phyloP scores from a whole-genome alignment of 2,329 filamentous ascomycete genomes.

The Colletotrichum euphorbiae region DNA sequence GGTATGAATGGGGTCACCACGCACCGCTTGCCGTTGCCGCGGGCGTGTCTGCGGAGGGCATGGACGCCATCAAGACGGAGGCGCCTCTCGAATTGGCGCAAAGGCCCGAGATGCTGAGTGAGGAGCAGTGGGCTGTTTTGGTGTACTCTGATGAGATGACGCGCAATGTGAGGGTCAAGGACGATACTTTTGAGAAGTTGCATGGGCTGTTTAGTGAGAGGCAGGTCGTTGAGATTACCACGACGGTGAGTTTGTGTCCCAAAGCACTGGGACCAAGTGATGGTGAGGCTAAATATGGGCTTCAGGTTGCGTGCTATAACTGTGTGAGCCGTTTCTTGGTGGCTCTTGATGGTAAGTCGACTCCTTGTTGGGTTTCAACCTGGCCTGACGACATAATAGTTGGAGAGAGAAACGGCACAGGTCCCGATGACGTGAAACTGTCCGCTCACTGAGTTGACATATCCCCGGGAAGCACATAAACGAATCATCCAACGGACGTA shows the following conservation, averaged over 20 bases:
- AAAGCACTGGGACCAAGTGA: not conserved
- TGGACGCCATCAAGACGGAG: conserved; percentile 57
- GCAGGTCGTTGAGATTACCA: conserved; percentile 84
- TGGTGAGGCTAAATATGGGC: not conserved
- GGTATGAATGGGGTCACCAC: conserved; percentile 89
- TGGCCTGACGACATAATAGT: conserved; percentile 55
- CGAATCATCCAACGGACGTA: conserved; percentile 10
- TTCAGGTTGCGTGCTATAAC: conserved; percentile 78
- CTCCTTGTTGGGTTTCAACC: not conserved
- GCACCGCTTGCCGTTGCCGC: conserved; percentile 73
- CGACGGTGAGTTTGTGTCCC: conserved; percentile 65
- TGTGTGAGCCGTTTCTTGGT: conserved; percentile 88
- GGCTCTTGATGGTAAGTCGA: conserved; percentile 76
- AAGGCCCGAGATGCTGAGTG: conserved; percentile 58
- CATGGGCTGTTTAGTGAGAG: conserved; percentile 72
- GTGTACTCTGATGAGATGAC: conserved; percentile 89
- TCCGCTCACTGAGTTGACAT: conserved; percentile 48
- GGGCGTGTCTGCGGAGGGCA: conserved; percentile 64
- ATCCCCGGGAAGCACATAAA: not conserved
- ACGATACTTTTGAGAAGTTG: conserved; percentile 74
- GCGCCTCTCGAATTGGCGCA: conserved; percentile 42
- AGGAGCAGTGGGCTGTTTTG: conserved; percentile 75
- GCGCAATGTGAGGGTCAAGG: conserved; percentile 73
- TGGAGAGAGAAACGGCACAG: conserved; percentile 67
- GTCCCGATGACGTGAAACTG: conserved; percentile 54